These are phyloP conservation scores for Geotrichum aggregatum DNA, from an alignment of 1,139 yeast species.

Conservation along the genomic window DNA sequence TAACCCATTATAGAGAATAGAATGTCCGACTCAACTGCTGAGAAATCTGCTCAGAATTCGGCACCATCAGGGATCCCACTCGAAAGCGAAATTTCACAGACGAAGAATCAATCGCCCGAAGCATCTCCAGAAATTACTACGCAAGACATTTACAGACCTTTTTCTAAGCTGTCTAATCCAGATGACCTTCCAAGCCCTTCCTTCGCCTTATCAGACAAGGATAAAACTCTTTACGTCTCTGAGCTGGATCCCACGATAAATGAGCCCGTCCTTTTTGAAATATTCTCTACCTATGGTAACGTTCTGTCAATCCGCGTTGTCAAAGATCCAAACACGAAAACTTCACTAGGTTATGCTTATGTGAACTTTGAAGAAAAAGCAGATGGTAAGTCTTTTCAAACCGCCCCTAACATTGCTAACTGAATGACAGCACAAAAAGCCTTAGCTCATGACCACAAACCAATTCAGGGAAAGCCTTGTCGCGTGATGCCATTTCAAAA, in stretches of 20 bases:
- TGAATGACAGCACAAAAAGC: constrained; percentile 41
- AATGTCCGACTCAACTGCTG: background rate
- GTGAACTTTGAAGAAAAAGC: constrained; percentile 76
- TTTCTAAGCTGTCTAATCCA: constrained; percentile 5
- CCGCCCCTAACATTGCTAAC: background rate
- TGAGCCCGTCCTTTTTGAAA: constrained; percentile 44
- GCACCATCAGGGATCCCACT: background rate
- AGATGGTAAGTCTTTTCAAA: constrained; percentile 51
- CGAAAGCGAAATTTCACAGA: background rate
- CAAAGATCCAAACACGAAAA: constrained; percentile 83
- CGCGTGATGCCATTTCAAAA: constrained; percentile 94
- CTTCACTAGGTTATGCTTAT: constrained; percentile 88
- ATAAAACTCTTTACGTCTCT: constrained; percentile 18
- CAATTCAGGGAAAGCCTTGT: constrained; percentile 80
- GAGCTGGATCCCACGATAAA: constrained; percentile 19
- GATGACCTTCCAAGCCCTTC: background rate
- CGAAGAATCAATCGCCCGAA: constrained; percentile 5
- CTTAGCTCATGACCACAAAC: constrained; percentile 73
- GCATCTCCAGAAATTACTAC: constrained; percentile 16
- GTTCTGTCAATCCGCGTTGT: constrained; percentile 87
- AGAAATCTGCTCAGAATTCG: too few species aligned
- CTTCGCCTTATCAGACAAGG: constrained; percentile 10
- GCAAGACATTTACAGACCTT: constrained; percentile 17
- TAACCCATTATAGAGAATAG: background rate
- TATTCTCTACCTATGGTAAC: constrained; percentile 79